A percentile compares a stretch with the other conserved stretches of the same genome.
Conservation (phyloP, 1,139 yeast species). For the Taphrina populina region DNA sequence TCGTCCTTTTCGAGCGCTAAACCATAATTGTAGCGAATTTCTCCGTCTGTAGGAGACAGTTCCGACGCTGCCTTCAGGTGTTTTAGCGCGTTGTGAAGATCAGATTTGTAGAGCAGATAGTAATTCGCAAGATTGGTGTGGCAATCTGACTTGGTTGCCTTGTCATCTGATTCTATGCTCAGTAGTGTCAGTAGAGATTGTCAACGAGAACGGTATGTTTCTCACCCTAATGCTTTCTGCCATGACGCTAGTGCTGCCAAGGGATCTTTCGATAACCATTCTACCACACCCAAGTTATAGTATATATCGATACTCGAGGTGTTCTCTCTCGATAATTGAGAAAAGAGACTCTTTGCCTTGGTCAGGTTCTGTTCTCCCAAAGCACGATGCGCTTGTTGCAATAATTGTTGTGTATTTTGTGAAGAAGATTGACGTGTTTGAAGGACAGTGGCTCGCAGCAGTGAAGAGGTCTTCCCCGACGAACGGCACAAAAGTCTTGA, state of each 20-base stretch:
- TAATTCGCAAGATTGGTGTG: slow-evolving; percentile 31
- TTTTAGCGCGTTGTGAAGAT: slow-evolving; percentile 7
- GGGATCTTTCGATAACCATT: slow-evolving; percentile 23
- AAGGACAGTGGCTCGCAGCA: no score
- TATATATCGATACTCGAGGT: slow-evolving; percentile 7
- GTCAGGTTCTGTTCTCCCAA: slow-evolving; percentile 6
- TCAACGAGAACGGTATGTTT: not conserved
- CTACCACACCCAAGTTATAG: slow-evolving; percentile 29
- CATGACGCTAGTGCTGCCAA: slow-evolving; percentile 9
- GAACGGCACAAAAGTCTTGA: no score
- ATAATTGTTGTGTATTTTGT: not conserved
- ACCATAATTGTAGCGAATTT: slow-evolving; percentile 29
- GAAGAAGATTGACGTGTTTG: slow-evolving; percentile 48
- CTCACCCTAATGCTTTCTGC: slow-evolving; percentile 20
- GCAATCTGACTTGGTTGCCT: slow-evolving; percentile 12
- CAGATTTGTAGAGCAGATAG: slow-evolving; percentile 17
- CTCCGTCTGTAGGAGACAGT: slow-evolving; percentile 24
- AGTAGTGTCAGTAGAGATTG: not conserved
- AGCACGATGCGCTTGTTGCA: slow-evolving; percentile 28
- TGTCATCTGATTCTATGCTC: slow-evolving; percentile 9
- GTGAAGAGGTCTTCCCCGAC: no score
- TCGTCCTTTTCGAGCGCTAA: slow-evolving; percentile 32
- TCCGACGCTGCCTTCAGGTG: slow-evolving; percentile 24
- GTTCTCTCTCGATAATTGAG: not conserved
- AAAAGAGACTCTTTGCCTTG: slow-evolving; percentile 17